Percentiles rank a stretch among this genome's conserved stretches.
Evolutionary conservation across 345 rosid species (phyloP).

Genomic region (Eutrema japonicum): DNA sequence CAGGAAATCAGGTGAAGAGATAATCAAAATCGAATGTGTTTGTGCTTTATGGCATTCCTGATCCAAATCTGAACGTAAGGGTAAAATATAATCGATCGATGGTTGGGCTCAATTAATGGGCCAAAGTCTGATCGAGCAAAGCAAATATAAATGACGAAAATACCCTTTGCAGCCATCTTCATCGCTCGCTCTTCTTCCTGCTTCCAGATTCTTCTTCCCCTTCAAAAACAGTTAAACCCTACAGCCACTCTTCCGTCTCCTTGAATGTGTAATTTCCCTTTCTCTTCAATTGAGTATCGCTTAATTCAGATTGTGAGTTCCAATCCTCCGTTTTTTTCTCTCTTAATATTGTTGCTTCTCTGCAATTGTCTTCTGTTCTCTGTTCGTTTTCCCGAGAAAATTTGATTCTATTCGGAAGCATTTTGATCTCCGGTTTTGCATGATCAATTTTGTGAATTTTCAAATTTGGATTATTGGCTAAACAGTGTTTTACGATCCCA

Average conservation of each 20-base stretch:
- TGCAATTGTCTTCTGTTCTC: conserved; percentile 7
- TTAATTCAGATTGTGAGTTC: conserved; percentile 30
- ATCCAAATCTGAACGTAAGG: no score
- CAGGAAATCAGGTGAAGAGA: conserved; percentile 1
- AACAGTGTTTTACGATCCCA: not conserved
- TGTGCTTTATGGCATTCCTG: no score
- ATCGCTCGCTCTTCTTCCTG: no score
- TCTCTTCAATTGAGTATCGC: not conserved
- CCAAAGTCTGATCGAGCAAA: not conserved
- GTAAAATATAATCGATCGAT: no score
- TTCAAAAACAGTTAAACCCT: conserved; percentile 34
- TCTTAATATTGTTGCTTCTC: not conserved
- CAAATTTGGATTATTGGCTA: not conserved
- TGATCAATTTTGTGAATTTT: conserved; percentile 13
- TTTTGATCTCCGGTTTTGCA: conserved; percentile 7
- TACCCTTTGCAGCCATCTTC: not conserved
- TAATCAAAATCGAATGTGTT: not conserved
- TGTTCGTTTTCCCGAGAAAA: not conserved
- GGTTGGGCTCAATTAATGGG: not conserved
- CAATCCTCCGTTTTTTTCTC: not conserved
- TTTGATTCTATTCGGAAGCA: conserved; percentile 1
- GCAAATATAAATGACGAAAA: not conserved
- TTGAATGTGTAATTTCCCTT: not conserved
- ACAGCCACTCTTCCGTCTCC: conserved; percentile 13
- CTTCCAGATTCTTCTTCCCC: not conserved